phyloP scores from a whole-genome alignment of 371 early-diverging fungal species.

The Amoeboaphelidium protococcarum region DNA sequence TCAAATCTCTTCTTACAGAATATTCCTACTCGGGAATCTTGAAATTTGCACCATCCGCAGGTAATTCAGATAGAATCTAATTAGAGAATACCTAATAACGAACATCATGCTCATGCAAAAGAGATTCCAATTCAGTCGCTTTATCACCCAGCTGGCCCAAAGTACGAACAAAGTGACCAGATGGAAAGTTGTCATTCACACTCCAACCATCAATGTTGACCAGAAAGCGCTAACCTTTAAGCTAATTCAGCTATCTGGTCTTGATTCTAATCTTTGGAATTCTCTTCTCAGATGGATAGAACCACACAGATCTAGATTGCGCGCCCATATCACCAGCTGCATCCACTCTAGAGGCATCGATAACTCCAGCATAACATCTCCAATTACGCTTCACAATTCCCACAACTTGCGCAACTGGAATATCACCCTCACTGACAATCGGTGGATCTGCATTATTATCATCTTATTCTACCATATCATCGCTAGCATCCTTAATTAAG shows the following conservation, averaged over 20 bases:
- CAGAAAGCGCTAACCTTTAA: slow-evolving; percentile 55
- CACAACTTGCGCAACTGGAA: slow-evolving; percentile 59
- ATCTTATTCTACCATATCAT: slow-evolving; percentile 24
- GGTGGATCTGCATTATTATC: slow-evolving; percentile 9
- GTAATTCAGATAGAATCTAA: slow-evolving; percentile 48
- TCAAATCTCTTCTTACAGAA: slow-evolving; percentile 43
- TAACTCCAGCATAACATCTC: slow-evolving; percentile 76
- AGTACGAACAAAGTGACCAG: slow-evolving; percentile 71
- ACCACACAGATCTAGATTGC: slow-evolving; percentile 25
- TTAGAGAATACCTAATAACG: slow-evolving; percentile 71
- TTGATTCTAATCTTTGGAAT: slow-evolving; percentile 71
- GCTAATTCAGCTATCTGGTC: slow-evolving; percentile 50
- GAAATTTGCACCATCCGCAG: slow-evolving; percentile 63
- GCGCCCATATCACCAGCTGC: slow-evolving; percentile 17
- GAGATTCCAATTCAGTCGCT: slow-evolving; percentile 77
- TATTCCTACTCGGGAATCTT: slow-evolving; percentile 34
- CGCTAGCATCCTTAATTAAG: slow-evolving; percentile 1
- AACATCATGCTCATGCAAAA: slow-evolving; percentile 82
- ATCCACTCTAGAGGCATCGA: slow-evolving; percentile 37
- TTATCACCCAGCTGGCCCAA: slow-evolving; percentile 75
- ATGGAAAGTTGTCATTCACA: slow-evolving; percentile 33
- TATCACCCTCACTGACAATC: slow-evolving; percentile 6
- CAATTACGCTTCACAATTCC: slow-evolving; percentile 80
- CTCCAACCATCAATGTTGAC: slow-evolving; percentile 78
- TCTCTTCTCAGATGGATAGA: slow-evolving; percentile 67